phyloP scores from a whole-genome alignment of 768 basidiomycete genomes.

The Trametes villosa region DNA sequence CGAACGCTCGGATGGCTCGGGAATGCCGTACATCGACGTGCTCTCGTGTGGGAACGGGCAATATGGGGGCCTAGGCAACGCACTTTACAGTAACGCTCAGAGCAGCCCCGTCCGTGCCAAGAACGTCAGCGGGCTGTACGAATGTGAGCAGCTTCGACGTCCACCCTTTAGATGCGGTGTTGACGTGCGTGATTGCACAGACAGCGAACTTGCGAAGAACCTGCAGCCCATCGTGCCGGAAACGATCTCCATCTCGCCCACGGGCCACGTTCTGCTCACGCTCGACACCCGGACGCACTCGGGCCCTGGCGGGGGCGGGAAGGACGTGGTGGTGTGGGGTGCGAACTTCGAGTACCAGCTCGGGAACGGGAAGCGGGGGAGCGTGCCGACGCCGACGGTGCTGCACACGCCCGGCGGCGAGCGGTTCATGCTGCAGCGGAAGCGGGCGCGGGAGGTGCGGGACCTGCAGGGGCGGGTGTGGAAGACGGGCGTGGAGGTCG shows the following conservation, averaged over 20 bases:
- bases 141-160: no score
- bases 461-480: conserved; percentile 66
- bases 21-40: conserved; percentile 52
- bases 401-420: conserved; percentile 56
- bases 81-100: conserved; percentile 69
- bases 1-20: conserved; percentile 49
- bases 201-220: conserved; percentile 62
- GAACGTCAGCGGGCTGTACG: conserved; percentile 80
- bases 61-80: conserved; percentile 77
- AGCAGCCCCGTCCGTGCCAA: conserved; percentile 73
- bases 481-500: conserved; percentile 61
- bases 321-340: conserved; percentile 77
- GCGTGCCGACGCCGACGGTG: conserved; percentile 55
- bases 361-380: conserved; percentile 72
- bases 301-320: conserved; percentile 53
- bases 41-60: conserved; percentile 86
- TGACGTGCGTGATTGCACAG: conserved; percentile 42
- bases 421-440: conserved; percentile 60
- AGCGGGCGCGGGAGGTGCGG: conserved; percentile 53
- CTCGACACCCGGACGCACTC: conserved; percentile 62
- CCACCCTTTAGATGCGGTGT: no score
- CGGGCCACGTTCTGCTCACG: conserved; percentile 76
- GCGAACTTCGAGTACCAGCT: conserved; percentile 74
- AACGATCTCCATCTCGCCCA: conserved; percentile 68
- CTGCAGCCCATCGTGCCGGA: conserved; percentile 68